Base-by-base conservation (phyloP, 202 grass and related monocot species). In the Elaeis oleifera region DNA sequence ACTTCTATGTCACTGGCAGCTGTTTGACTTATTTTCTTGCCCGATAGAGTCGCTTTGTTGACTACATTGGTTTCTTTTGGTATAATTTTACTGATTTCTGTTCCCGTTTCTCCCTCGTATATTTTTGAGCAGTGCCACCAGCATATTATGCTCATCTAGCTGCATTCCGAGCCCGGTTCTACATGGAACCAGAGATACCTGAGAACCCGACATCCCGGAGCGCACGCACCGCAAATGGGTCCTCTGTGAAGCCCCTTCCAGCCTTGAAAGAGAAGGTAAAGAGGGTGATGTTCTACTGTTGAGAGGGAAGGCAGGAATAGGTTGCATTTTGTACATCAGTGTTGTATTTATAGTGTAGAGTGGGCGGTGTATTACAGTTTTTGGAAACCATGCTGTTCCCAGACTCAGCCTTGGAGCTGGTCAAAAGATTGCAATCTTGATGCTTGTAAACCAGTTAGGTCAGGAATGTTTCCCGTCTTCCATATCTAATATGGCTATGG, bases 201-300 rank as follows among this genome's bases (percentile, higher is more conserved):
- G 88, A 99, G 53, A 78, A 81, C 52, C 70, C 87, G 24, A 69
- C 77, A 32, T 62, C 85, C 0, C 86, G 89, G 61, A 73, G 66
- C 51, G 72, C 80, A 32, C 82, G 65, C 5, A 76, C 77, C 1
- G 71, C 74, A 2, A 84, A 84, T 7, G 88, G 80, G 59, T 26
- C 71, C 61, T 67, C 82, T 1, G 94, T 99, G 51, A 94, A 87
- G 57, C 88, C 94, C 58, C 59, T 99, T 53, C 94, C 88, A 2
- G 94, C 88, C 0, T 57, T 99, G 53, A 99, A 99, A 77, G 94
- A 99, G 69, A 99, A 84, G 83, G 94, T 99, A 60, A 99, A 99
- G 83, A 94, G 82, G 70, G 88, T 99, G 76, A 99, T 99, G 94
- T 99, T 99, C 82, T 99, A 99, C 77, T 99, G 94, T 62, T 99